A percentile compares a stretch with the other conserved stretches of the same genome.
Conservation (phyloP, 345 rosid species). For the Populus simonii region DNA sequence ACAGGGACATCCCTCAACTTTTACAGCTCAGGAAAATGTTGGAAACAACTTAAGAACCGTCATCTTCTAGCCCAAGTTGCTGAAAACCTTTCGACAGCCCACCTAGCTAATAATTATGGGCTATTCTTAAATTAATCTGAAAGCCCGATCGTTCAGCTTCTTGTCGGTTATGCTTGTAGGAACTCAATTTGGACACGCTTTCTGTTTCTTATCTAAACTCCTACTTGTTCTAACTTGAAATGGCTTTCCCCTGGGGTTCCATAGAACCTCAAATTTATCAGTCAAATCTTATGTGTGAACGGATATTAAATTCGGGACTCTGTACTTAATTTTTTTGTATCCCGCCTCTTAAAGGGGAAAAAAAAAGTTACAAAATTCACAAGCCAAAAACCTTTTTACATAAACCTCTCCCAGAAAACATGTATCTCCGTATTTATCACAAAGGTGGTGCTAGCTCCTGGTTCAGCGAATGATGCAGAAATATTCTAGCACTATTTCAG, state of each 20-base stretch:
- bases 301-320: not conserved
- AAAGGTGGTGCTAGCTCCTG: not conserved
- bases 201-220: not conserved
- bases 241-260: not conserved
- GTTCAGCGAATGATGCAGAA: not conserved
- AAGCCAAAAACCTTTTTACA: not conserved
- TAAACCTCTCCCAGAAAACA: not conserved
- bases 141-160: not conserved
- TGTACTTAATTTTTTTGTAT: not conserved
- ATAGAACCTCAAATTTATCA: not conserved
- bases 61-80: not conserved
- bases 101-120: not conserved
- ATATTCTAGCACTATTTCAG: conserved; percentile 4
- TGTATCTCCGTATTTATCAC: not conserved
- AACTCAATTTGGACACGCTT: conserved; percentile 9
- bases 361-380: not conserved
- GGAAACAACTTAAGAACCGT: not conserved
- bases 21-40: too few species aligned
- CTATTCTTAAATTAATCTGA: not conserved
- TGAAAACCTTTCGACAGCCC: not conserved
- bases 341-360: not conserved
- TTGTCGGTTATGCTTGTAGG: not conserved
- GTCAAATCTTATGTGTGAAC: not conserved
- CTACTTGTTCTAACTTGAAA: conserved; percentile 6
- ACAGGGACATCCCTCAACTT: too few species aligned